Evolutionary conservation across 176 grass and related monocot genomes (phyloP).

Genomic region (Leersia perrieri): DNA sequence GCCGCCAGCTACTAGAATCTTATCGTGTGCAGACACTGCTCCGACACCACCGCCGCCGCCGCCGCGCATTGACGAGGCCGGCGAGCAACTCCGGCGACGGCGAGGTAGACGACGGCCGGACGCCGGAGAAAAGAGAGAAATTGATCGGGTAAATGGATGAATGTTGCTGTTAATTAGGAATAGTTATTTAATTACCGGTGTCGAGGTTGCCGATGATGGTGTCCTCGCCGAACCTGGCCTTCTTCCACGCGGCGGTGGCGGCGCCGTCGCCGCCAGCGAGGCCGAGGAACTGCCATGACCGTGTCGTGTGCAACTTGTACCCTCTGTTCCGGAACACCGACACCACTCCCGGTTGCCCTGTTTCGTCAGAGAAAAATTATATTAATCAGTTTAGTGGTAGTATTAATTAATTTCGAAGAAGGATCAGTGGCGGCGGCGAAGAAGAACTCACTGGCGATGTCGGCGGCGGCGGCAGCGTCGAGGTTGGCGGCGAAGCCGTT

Average conservation of each 20-base stretch:
- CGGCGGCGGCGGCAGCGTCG: constrained; percentile 48
- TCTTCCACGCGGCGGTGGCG: constrained; percentile 46
- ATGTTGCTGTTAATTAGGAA: too few relatives aligned
- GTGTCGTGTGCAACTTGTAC: constrained; percentile 73
- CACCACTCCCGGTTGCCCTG: constrained; percentile 61
- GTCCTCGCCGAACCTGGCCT: constrained; percentile 67
- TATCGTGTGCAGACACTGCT: not conserved
- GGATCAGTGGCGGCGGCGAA: too few relatives aligned
- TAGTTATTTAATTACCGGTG: constrained; percentile 62
- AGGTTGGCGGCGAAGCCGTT: constrained; percentile 94
- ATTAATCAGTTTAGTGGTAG: too few relatives aligned
- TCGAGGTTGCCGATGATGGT: constrained; percentile 93
- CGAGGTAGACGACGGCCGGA: too few relatives aligned
- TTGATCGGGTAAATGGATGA: not conserved
- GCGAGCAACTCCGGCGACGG: too few relatives aligned
- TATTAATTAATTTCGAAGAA: too few relatives aligned
- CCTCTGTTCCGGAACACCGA: constrained; percentile 86
- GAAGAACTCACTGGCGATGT: constrained; percentile 56
- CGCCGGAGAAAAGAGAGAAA: not conserved
- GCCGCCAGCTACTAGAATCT: not conserved
- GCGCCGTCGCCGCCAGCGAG: constrained; percentile 51
- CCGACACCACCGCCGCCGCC: not conserved
- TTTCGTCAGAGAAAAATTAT: not conserved
- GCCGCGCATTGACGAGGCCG: too few relatives aligned
- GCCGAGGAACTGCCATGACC: constrained; percentile 89